Conservation (phyloP, 345 rosid species). For the Bruguiera parviflora region DNA sequence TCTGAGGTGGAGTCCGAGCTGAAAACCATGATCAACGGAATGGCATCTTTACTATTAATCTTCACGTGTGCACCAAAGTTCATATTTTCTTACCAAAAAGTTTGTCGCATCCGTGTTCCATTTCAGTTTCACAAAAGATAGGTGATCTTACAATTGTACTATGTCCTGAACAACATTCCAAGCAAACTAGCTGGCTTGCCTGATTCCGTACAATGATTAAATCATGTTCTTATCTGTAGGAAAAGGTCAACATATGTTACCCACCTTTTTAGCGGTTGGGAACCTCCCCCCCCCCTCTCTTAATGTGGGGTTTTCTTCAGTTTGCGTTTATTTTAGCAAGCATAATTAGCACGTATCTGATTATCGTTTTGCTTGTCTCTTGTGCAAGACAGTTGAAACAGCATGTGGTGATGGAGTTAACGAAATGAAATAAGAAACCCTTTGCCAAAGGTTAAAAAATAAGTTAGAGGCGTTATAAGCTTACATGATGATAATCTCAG, state of each 20-base stretch:
- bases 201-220: slow-evolving; percentile 30
- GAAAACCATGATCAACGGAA: background rate
- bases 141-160: slow-evolving; percentile 14
- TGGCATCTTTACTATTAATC: slow-evolving; percentile 12
- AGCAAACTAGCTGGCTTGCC: slow-evolving; percentile 35
- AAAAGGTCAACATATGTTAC: slow-evolving; percentile 34
- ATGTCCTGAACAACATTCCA: slow-evolving; percentile 29
- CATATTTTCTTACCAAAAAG: slow-evolving; percentile 10
- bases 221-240: slow-evolving; percentile 10
- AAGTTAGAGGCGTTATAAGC: too few relatives aligned
- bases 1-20: slow-evolving; percentile 8
- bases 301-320: slow-evolving; percentile 18
- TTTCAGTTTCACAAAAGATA: background rate
- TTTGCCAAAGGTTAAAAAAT: too few relatives aligned
- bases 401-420: too few relatives aligned
- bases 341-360: background rate
- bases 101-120: slow-evolving; percentile 5
- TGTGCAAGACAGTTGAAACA: background rate
- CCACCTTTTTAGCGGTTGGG: slow-evolving; percentile 26
- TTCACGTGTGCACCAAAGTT: slow-evolving; percentile 29
- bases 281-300: slow-evolving; percentile 7
- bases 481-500: too few relatives aligned
- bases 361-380: background rate
- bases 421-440: too few relatives aligned
- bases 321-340: background rate